These are phyloP conservation scores for Stipa capillata DNA, from an alignment of 176 grass and related monocot genomes.

Conservation along the genomic window DNA sequence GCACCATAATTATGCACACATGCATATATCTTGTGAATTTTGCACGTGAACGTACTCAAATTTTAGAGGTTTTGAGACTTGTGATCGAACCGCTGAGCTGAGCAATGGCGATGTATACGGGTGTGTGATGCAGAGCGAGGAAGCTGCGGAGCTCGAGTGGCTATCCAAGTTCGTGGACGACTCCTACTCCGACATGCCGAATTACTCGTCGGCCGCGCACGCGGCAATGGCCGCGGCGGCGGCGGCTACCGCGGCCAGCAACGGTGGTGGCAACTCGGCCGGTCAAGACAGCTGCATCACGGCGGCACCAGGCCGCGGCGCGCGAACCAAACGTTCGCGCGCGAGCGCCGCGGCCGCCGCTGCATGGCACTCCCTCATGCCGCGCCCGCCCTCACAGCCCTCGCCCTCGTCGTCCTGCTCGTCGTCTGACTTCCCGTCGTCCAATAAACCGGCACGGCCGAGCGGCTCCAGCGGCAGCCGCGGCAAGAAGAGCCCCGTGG, in stretches of 20 bases:
- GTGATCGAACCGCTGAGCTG: not conserved
- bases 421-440: constrained; percentile 76
- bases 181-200: constrained; percentile 89
- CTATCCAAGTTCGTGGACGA: constrained; percentile 98
- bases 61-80: not conserved
- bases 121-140: constrained; percentile 59
- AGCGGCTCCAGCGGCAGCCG: constrained; percentile 4
- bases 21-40: not conserved
- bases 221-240: constrained; percentile 34
- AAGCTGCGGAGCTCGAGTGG: constrained; percentile 98
- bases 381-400: constrained; percentile 28
- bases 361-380: constrained; percentile 66
- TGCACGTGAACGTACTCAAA: not conserved
- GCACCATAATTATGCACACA: constrained; percentile 1
- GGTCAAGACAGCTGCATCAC: constrained; percentile 48
- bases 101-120: not conserved
- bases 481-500: constrained; percentile 37
- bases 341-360: constrained; percentile 31
- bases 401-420: constrained; percentile 85
- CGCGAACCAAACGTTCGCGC: constrained; percentile 59
- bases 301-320: constrained; percentile 45
- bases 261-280: constrained; percentile 5
- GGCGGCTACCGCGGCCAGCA: constrained; percentile 7
- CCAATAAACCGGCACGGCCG: constrained; percentile 17
- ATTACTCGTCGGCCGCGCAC: constrained; percentile 44